Evolutionary conservation across 73 alveolate species (phyloP).

Genomic region (Stentor coeruleus): DNA sequence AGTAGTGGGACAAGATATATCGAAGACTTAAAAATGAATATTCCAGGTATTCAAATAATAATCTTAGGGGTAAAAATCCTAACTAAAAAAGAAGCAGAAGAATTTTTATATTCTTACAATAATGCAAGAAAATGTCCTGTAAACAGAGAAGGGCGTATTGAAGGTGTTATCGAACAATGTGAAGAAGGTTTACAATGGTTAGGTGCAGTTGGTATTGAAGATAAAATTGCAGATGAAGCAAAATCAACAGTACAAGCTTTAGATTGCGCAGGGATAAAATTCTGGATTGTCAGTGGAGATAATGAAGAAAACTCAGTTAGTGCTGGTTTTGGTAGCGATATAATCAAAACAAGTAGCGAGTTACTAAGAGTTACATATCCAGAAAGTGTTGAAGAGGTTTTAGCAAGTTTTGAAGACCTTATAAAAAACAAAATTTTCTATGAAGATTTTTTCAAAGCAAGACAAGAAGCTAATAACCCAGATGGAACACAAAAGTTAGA

Average conservation of each 20-base stretch:
- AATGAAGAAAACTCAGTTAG: not conserved
- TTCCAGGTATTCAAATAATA: not conserved
- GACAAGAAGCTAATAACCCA: too few species aligned
- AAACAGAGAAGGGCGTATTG: conserved; percentile 12
- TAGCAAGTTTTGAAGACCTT: not conserved
- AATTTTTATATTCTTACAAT: not conserved
- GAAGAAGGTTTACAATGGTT: not conserved
- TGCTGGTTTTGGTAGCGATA: not conserved
- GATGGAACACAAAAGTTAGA: too few species aligned
- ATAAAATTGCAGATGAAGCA: not conserved
- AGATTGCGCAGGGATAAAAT: not conserved
- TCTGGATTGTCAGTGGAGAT: conserved; percentile 20
- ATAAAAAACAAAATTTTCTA: too few species aligned
- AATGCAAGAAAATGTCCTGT: conserved; percentile 11
- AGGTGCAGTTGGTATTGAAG: conserved; percentile 4
- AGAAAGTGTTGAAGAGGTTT: not conserved
- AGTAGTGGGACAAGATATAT: not conserved
- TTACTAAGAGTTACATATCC: not conserved
- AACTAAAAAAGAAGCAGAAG: not conserved
- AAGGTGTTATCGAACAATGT: not conserved
- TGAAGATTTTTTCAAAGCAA: too few species aligned
- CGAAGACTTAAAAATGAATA: not conserved
- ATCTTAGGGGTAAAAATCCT: not conserved
- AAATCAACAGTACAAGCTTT: not conserved
- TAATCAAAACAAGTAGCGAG: not conserved